Evolutionary conservation across 2,329 filamentous ascomycete genomes (phyloP), one percentile per base, ranked within the genome.

Genomic region (Colletotrichum noveboracense): DNA sequence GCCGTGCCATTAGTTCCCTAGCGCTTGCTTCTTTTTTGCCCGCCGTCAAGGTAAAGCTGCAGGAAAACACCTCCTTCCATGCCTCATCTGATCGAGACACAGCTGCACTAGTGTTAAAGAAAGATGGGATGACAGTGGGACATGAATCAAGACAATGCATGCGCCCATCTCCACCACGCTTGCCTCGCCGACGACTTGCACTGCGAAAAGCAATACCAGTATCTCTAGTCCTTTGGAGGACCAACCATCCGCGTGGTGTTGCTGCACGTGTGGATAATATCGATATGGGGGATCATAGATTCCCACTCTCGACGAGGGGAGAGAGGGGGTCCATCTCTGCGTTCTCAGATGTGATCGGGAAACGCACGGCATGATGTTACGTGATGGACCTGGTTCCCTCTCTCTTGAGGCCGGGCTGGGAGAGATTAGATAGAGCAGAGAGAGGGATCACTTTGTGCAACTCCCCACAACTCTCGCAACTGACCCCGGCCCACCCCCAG

Each of bases 101-200:
- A 62, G 58, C 30, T 32, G 34, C 18, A 36, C 58, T 62, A 62
- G 58, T 62, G 58, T 62, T 34, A 21, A 62, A 62, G 58, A 62
- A 62, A 62, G 34, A 58, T 61, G 52, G 26, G 24, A 71, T 56
- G 72, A 7, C 43, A 52, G 43, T 52, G n/a, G n/a, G 43, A 52
- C 61, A 71, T 36, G 72, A 32, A 66, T 75, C 52, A 75, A 64
- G 64, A 73, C 69, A 64, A 12, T 75, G 64, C 64, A 73, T 66
- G 56, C 12, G 52, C 52, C 69, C n/a, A 36, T 28, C 34, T 43
- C 61, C 70, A 52, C 43, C 36, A 56, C 38, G n/a, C 30, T n/a
- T 58, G 26, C 43, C 55, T 38, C 65, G n/a, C 30, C 43, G 12
- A 32, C 24, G n/a, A 30, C 30, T 12, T 43, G 67, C 58, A 62